Conservation (phyloP, 176 grass and related monocot species). For the Dendrocalamus sinicus region DNA sequence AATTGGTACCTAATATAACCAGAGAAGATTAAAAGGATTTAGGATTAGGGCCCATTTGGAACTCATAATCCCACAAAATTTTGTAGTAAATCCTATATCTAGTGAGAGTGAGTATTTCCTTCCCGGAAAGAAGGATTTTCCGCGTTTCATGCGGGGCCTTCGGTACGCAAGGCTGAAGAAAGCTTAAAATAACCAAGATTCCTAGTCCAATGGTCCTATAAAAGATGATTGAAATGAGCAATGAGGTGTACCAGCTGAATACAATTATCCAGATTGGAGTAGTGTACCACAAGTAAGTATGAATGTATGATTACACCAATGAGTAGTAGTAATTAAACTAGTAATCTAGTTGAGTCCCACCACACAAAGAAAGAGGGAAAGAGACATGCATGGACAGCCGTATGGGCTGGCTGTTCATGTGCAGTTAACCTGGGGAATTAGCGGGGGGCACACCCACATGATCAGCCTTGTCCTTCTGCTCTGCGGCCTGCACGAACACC, state of each 20-base stretch:
- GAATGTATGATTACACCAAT: background rate
- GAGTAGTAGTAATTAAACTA: background rate
- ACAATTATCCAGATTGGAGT: background rate
- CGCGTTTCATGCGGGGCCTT: background rate
- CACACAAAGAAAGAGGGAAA: background rate
- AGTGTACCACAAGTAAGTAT: background rate
- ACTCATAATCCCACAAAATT: background rate
- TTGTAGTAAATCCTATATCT: background rate
- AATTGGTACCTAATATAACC: background rate
- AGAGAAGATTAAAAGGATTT: background rate
- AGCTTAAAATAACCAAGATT: background rate
- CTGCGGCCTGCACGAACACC: slow-evolving; percentile 9
- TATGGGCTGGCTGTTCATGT: background rate
- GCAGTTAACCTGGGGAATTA: background rate
- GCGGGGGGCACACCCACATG: slow-evolving; percentile 29
- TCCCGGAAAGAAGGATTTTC: background rate
- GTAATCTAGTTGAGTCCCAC: slow-evolving; percentile 20
- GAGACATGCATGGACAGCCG: slow-evolving; percentile 14
- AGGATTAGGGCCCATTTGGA: background rate
- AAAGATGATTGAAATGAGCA: background rate
- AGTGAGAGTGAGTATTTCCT: background rate
- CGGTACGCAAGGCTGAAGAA: background rate
- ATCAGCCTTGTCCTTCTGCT: slow-evolving; percentile 3
- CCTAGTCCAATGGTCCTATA: slow-evolving; percentile 6
- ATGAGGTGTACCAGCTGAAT: background rate